Conservation (phyloP, 139 green algal species). For the Chlorella sp. region DNA sequence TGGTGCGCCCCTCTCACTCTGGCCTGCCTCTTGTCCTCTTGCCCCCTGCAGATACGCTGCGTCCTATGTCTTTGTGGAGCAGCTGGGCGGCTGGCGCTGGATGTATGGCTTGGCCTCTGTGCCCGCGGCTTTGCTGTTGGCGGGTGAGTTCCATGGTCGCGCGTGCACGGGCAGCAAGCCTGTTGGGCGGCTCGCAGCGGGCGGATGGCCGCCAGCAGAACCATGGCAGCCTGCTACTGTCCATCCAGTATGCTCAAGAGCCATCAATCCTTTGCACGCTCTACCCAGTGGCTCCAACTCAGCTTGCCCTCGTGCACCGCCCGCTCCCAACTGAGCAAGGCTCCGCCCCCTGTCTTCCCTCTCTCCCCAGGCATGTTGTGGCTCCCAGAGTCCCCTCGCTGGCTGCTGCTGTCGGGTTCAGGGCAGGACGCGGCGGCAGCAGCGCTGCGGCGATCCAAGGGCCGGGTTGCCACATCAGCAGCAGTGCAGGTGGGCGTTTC, state of each 20-base stretch:
- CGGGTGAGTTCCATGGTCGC: not conserved
- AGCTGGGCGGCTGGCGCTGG: slow-evolving; percentile 83
- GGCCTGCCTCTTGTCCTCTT: no score
- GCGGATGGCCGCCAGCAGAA: no score
- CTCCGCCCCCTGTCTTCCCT: not conserved
- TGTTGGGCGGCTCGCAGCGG: no score
- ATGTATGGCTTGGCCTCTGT: slow-evolving; percentile 74
- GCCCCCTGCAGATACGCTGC: no score
- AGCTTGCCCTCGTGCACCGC: no score
- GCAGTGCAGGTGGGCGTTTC: not conserved
- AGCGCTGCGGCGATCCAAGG: slow-evolving; percentile 57
- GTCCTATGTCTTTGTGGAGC: slow-evolving; percentile 32
- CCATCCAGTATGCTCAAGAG: no score
- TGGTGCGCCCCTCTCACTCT: no score
- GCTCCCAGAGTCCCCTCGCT: slow-evolving; percentile 91
- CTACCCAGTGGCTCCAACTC: no score
- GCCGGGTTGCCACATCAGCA: slow-evolving; percentile 7
- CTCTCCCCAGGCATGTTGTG: slow-evolving; percentile 32
- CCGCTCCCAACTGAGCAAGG: no score
- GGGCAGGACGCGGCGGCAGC: slow-evolving; percentile 32
- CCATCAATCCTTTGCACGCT: no score
- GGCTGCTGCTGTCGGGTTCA: slow-evolving; percentile 76
- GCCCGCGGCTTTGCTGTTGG: slow-evolving; percentile 63
- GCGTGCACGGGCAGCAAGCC: no score
- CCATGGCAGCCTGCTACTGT: no score